A percentile compares a stretch with the other conserved stretches of the same genome.
Conservation (phyloP, 176 grass and related monocot species). For the Bromus sterilis region DNA sequence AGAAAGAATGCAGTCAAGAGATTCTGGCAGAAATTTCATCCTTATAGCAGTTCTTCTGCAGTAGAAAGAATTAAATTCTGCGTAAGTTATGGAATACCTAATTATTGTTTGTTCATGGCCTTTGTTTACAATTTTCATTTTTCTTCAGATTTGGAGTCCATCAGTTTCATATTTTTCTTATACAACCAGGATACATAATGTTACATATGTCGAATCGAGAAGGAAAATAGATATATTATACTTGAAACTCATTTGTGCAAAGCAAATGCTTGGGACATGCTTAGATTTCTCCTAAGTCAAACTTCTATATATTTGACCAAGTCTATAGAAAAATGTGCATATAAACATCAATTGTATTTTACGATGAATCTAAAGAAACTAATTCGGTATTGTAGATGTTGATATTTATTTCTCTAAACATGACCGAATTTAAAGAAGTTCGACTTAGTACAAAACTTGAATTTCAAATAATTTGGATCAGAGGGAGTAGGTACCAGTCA, state of each 20-base stretch:
- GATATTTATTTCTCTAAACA: not conserved
- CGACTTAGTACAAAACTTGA: not conserved
- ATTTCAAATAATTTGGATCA: not conserved
- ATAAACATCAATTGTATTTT: not conserved
- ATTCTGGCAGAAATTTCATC: conserved; percentile 85
- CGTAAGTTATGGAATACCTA: conserved; percentile 35
- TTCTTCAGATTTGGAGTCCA: not conserved
- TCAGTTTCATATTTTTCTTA: not conserved
- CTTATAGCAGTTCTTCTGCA: conserved; percentile 44
- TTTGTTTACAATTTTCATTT: conserved; percentile 2
- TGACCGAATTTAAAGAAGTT: not conserved
- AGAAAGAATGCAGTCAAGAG: conserved; percentile 62
- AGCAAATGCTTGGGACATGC: not conserved
- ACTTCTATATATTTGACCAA: not conserved
- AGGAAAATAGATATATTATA: not conserved
- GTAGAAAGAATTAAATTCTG: conserved; percentile 48
- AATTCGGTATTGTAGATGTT: not conserved
- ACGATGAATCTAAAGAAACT: not conserved
- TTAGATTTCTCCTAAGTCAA: not conserved
- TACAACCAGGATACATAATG: not conserved
- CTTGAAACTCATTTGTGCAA: not conserved
- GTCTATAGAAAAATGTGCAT: not conserved
- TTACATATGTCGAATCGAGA: not conserved
- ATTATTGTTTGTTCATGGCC: not conserved
- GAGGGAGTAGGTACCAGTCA: not conserved